Evolutionary conservation across 2,329 filamentous ascomycete species (phyloP).

Genomic region (Plectosphaerella plurivora): DNA sequence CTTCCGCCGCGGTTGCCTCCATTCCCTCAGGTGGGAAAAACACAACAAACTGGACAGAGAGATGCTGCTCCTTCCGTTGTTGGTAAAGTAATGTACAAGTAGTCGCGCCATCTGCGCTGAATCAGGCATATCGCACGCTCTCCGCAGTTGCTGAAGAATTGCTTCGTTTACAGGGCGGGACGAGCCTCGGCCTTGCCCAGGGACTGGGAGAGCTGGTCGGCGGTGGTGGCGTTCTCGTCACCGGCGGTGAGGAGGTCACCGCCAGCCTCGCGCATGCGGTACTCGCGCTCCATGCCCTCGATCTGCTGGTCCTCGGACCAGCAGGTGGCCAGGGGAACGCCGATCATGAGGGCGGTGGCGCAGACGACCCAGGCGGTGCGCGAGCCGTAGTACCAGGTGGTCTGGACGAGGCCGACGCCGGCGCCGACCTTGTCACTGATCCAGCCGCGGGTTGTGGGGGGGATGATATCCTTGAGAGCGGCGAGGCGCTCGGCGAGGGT

Average conservation of each 20-base stretch:
- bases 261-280: constrained; percentile 89
- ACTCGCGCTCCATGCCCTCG: constrained; percentile 95
- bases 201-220: constrained; percentile 43
- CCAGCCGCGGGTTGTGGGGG: constrained; percentile 65
- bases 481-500: constrained; percentile 64
- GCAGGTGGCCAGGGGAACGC: constrained; percentile 89
- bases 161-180: constrained; percentile 41
- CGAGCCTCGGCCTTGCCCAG: constrained; percentile 38
- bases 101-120: background rate
- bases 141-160: background rate
- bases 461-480: constrained; percentile 72
- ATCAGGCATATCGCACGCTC: background rate
- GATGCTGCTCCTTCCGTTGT: too few relatives aligned
- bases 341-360: constrained; percentile 83
- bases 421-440: constrained; percentile 56
- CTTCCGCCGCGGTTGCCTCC: too few relatives aligned
- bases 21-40: too few relatives aligned
- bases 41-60: too few relatives aligned
- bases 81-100: background rate
- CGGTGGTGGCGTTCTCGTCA: constrained; percentile 35
- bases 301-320: constrained; percentile 96
- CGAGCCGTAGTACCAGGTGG: constrained; percentile 59
- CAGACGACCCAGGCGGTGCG: constrained; percentile 88
- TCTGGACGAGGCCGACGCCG: constrained; percentile 48
- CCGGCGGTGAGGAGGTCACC: constrained; percentile 62